These are phyloP conservation scores for Eucalyptus cloeziana DNA, from an alignment of 345 rosid species.

Conservation along the genomic window DNA sequence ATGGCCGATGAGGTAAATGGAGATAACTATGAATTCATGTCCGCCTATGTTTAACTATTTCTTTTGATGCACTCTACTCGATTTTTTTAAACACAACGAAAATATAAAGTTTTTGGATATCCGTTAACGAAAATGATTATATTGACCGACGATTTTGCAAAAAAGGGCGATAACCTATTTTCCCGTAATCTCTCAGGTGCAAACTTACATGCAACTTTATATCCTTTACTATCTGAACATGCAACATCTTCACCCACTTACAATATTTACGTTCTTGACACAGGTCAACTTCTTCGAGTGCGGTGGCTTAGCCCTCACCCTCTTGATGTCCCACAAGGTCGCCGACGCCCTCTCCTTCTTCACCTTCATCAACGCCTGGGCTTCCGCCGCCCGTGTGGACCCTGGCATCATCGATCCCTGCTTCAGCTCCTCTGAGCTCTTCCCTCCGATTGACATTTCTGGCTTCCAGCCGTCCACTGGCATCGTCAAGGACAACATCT, in stretches of 20 bases:
- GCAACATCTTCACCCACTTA: neutral
- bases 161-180: neutral
- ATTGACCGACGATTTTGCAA: neutral
- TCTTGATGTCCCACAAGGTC: constrained; percentile 23
- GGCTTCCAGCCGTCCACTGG: neutral
- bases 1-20: neutral
- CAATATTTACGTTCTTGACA: neutral
- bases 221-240: neutral
- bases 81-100: neutral
- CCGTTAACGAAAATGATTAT: neutral
- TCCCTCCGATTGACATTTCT: constrained; percentile 21
- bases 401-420: neutral
- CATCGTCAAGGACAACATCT: constrained; percentile 14
- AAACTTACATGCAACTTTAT: neutral
- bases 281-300: constrained; percentile 15
- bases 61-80: neutral
- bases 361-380: constrained; percentile 20
- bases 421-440: constrained; percentile 13
- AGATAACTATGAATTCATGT: neutral
- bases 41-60: neutral
- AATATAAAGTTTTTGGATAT: neutral
- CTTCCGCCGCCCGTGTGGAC: neutral
- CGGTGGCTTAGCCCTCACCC: constrained; percentile 26
- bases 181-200: neutral
- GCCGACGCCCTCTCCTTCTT: constrained; percentile 24